These are phyloP conservation scores for Capniomyces stellatus DNA, from an alignment of 371 early-diverging fungal species.

Conservation along the genomic window DNA sequence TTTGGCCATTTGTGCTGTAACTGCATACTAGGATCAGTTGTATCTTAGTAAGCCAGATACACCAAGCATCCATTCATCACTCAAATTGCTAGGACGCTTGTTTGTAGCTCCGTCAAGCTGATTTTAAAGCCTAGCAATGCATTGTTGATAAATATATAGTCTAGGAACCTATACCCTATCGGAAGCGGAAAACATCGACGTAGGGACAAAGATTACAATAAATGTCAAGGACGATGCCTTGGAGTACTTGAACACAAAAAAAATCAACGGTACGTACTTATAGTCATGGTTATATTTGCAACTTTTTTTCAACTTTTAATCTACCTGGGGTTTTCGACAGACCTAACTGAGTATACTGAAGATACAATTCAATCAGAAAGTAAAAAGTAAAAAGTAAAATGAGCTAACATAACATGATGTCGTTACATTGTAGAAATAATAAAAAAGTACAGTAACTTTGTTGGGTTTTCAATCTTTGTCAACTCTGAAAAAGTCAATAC, in stretches of 20 bases:
- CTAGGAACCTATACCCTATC: constrained; percentile 55
- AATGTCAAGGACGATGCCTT: constrained; percentile 78
- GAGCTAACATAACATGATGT: neutral
- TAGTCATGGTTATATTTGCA: neutral
- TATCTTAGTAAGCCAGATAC: too few relatives aligned
- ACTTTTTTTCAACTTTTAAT: neutral
- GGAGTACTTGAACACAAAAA: constrained; percentile 58
- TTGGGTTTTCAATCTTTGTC: constrained; percentile 74
- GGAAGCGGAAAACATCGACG: constrained; percentile 50
- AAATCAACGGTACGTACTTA: constrained; percentile 25
- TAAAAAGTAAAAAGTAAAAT: neutral
- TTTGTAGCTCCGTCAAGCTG: neutral
- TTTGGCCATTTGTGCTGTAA: too few relatives aligned
- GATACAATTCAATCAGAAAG: neutral
- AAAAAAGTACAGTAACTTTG: constrained; percentile 92
- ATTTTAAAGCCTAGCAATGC: neutral
- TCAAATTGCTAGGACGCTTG: too few relatives aligned
- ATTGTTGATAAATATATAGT: neutral
- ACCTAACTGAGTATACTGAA: too few relatives aligned
- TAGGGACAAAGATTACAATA: constrained; percentile 90
- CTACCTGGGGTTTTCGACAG: constrained; percentile 1
- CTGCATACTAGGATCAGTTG: too few relatives aligned
- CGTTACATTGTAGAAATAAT: constrained; percentile 34
- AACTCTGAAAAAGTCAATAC: constrained; percentile 63
- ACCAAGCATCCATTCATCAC: too few relatives aligned